Evolutionary conservation across 2,329 filamentous ascomycete species (phyloP), one percentile per base, ranked within the genome.

Genomic region (Fusarium sp.): DNA sequence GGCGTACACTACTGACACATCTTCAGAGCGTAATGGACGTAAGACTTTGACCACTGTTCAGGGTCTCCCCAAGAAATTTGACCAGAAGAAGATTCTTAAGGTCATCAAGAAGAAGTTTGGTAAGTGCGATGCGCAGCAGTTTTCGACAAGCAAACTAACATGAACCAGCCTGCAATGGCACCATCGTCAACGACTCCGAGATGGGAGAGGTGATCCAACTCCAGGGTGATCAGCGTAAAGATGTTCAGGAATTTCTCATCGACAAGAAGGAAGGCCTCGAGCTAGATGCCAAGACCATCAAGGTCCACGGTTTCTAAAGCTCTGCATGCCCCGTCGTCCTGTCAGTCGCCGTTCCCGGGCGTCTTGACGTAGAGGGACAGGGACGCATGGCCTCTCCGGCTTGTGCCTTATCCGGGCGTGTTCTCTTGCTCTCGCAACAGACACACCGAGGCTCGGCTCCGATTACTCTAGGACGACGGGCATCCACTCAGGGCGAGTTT

Each of bases 151-250:
- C 9, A 30, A 22, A 37, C 62, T 60, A 62, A 74, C 44, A 41
- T 5, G 6, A 15, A 4, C 48, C 68, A 93, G 95, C 96, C 83
- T 98, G 95, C 93, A 98, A 99, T 97, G 96, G 96, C 89, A 98
- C 94, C 84, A 96, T 98, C 82, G 94, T 98, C 83, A 89, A 89
- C 80, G 95, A 98, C 84, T 89, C 88, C 76, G 94, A 97, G 84
- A 97, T 97, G 93, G 95, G 95, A 81, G 94, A 98, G 87, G 95
- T 98, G 88, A 97, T 99, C 80, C 96, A 99, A 88, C 92, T 99
- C 79, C 96, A 99, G 84, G 96, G 96, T 78, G 96, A 99, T 82
- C 96, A 99, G 87, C 95, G 96, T 84, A 97, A 97, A 85, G 94
- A 97, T 89, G 92, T 97, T 81, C 92, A 96, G 83, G 94, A 97